Base-by-base conservation (phyloP, 2,329 filamentous ascomycete genomes). In the Aspergillus tubingensis region DNA sequence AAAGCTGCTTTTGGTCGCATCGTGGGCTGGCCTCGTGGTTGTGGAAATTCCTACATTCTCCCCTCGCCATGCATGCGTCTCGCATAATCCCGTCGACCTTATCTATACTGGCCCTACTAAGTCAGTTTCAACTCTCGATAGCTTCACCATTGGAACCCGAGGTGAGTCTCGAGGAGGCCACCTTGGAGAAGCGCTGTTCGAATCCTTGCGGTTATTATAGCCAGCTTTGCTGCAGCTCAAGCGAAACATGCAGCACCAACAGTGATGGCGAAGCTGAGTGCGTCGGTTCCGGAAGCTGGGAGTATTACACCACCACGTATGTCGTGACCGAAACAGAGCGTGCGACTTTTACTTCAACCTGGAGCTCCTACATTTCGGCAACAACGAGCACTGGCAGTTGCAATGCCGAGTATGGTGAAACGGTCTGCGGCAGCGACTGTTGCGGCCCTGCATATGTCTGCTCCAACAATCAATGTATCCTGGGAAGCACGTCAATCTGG, bases 231-330 rank as follows among this genome's bases (percentile, higher is more conserved):
- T 86, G 83, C 66, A 66, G 68, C 25, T 66, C 76, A 3, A 74
- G 68, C 44, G 72, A 81, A 64, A 73, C 72, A 54, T 86, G 83
- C 74, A 78, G 75, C 66, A 85, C 83, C 58, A 80, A 84, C 68
- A 65, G 73, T 60, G 74, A 73, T 61, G 73, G 78, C 60, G 74
- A 84, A 70, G 83, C 83, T 41, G 75, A 79, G 63, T 86, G 83
- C 70, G 32, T 54, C 15, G 48, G 67, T 56, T 68, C 69, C 13
- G 82, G 82, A n/a, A 72, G 76, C 62, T 87, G 84, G 83, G 70
- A 82, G 62, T 82, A 82, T 72, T 85, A 78, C 68, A 88, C 85
- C 17, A 83, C 83, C 2, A 86, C 83, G 5, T 86, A 77, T 67
- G 78, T 83, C 11, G 63, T 64, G 39, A 76, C 74, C n/a, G 80